Conservation (phyloP, 2,329 filamentous ascomycete species). For the Macroventuria anomochaeta region DNA sequence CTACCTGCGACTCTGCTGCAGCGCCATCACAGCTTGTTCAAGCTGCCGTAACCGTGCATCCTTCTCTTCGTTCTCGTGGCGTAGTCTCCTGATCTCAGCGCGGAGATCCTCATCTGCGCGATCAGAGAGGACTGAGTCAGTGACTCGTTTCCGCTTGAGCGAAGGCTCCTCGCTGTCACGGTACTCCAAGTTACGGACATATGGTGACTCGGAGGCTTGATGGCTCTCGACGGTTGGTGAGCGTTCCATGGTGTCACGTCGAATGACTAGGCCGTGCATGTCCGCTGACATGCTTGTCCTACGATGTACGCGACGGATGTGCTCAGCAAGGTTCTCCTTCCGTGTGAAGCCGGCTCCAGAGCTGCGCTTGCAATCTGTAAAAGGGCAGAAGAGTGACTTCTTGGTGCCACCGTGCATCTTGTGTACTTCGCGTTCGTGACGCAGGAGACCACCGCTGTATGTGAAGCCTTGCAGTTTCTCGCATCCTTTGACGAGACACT, state of each 20-base stretch:
- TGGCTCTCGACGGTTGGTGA: conserved; percentile 32
- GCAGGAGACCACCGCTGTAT: conserved; percentile 86
- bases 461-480: conserved; percentile 94
- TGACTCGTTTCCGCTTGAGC: conserved; percentile 44
- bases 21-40: conserved; percentile 44
- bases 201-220: conserved; percentile 34
- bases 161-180: conserved; percentile 34
- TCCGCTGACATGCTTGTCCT: conserved; percentile 47
- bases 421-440: conserved; percentile 94
- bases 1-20: conserved; percentile 38
- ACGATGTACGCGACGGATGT: conserved; percentile 84
- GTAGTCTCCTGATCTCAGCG: conserved; percentile 51
- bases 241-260: conserved; percentile 31
- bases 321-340: conserved; percentile 92
- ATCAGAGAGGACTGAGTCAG: conserved; percentile 33
- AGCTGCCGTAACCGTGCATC: conserved; percentile 46
- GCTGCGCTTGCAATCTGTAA: conserved; percentile 86
- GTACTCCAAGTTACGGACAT: conserved; percentile 30
- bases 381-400: conserved; percentile 85
- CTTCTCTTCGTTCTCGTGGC: conserved; percentile 51
- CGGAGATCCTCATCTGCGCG: conserved; percentile 44
- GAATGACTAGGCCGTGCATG: conserved; percentile 42
- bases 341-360: conserved; percentile 89
- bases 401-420: conserved; percentile 87
- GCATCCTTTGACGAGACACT: conserved; percentile 81